Base-by-base conservation (phyloP, 805 yeast species). In the Ogataea henricii region DNA sequence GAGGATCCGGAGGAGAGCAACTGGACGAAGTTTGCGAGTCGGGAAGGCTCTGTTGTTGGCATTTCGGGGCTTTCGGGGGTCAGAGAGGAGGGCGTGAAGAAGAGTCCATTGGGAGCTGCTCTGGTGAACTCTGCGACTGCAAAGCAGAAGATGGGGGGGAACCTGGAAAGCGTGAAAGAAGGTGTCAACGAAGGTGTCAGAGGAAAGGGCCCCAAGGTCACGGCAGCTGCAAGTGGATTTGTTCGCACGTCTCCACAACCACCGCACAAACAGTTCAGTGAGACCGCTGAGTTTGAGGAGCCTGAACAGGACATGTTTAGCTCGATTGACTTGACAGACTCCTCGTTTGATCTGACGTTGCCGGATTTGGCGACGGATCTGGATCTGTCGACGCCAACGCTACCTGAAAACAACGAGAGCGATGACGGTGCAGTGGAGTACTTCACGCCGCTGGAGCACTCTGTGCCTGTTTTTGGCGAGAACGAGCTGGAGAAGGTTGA, bases 381-480 rank as follows among this genome's bases (percentile, higher is more conserved):
- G 30, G 30, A 49, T 14, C 17, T 30, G n/a, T n/a, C 43, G 2
- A 21, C 13, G 21, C 43, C 49, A 12, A 39, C 45, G 16, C 13
- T 29, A 13, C 39, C 45, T 3, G 55, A 46, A 3, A 23, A 26
- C 17, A 23, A 26, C 12, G 52, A 45, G 6, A 40, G 40, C 35
- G 47, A 46, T 34, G 47, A 44, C n/a, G 49, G 48, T 4, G 49
- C 43, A 4, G 49, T 23, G 2, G 53, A 46, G 17, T 56, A 45
- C 17, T 58, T 22, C 38, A 56, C 62, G 4, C 60, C 62, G n/a
- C 46, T 21, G 29, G 58, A 56, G 29, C 34, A 36, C 13, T 48
- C 55, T 8, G 39, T 43, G 1, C 39, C 55, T 4, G 46, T 43
- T 0, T 56, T 56, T 21, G 25, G 16, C 18, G 8, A 23, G 27